Evolutionary conservation across 2,329 filamentous ascomycete genomes (phyloP), one percentile per base, ranked within the genome.

Genomic region (Fusarium sp.): DNA sequence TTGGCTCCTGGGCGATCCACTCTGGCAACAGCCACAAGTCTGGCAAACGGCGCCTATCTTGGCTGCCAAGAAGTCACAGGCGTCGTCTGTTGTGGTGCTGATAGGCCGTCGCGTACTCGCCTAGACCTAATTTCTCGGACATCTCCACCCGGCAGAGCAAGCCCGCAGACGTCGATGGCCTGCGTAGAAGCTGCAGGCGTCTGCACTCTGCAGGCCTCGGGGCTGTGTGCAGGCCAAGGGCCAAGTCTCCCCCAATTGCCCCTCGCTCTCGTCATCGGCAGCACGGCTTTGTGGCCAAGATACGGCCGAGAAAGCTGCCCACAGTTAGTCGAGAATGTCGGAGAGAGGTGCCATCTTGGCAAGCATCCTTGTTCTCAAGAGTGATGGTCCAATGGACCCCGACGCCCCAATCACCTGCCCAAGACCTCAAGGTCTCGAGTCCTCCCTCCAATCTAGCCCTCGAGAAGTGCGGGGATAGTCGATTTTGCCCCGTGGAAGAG

Each of bases 1-100:
- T 69, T 73, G 64, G 74, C 59, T 70, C 68, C 66, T 69, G 62
- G 66, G 53, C 61, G 68, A 63, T 74, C 75, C 75, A 74, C 75
- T 66, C 61, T 40, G 64, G 27, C 69, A 71, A 67, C 66, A 76
- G 76, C 76, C 76, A 78, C 75, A 76, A 62, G 68, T 64, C 64
- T 70, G 35, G 58, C 59, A 69, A 75, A 75, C 67, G 69, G 72
- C 66, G 71, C 66, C 62, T 68, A 68, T 68, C 67, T 70, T 62
- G 64, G 57, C 60, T 62, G 76, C 73, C 73, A 76, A 75, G 72
- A 62, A 49, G 62, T 69, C 56, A 64, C 67, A 60, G 66, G 53
- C 56, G 55, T 58, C 36, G 27, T 22, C 51, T 65, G 56, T 60
- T 59, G 56, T 31, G 61, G 51, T 62, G 57, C 64, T 78, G 76